Conservation (phyloP, 2,329 filamentous ascomycete genomes). For the Gnomoniopsis sp. region DNA sequence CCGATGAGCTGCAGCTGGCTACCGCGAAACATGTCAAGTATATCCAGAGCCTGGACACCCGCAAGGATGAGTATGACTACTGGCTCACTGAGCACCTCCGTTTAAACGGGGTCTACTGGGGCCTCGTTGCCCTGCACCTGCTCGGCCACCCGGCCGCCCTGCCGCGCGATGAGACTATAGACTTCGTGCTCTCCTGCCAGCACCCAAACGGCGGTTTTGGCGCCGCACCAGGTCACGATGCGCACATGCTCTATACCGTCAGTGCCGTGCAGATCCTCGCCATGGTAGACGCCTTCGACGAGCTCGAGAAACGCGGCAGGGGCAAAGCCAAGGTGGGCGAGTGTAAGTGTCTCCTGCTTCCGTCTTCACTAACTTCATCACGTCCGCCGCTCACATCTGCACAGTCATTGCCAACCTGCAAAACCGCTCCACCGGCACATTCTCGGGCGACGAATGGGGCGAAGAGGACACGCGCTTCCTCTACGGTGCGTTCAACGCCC, state of each 20-base stretch:
- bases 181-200: constrained; percentile 95
- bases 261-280: constrained; percentile 92
- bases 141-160: constrained; percentile 78
- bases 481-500: constrained; percentile 82
- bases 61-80: constrained; percentile 93
- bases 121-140: constrained; percentile 81
- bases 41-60: constrained; percentile 86
- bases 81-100: constrained; percentile 97
- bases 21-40: constrained; percentile 76
- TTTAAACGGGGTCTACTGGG: constrained; percentile 96
- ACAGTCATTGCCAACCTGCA: constrained; percentile 78
- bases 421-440: constrained; percentile 76
- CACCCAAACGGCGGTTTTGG: constrained; percentile 87
- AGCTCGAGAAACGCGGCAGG: constrained; percentile 69
- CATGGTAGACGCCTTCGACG: constrained; percentile 78
- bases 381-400: constrained; percentile 19
- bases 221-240: constrained; percentile 88
- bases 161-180: constrained; percentile 74
- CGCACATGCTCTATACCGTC: constrained; percentile 93
- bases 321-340: constrained; percentile 72
- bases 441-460: constrained; percentile 93
- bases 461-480: constrained; percentile 94
- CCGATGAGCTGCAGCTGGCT: constrained; percentile 43
- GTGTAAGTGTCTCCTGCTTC: constrained; percentile 56
- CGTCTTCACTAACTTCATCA: background rate